Evolutionary conservation across 1,139 yeast species (phyloP).

Genomic region (Diutina mesorugosa): DNA sequence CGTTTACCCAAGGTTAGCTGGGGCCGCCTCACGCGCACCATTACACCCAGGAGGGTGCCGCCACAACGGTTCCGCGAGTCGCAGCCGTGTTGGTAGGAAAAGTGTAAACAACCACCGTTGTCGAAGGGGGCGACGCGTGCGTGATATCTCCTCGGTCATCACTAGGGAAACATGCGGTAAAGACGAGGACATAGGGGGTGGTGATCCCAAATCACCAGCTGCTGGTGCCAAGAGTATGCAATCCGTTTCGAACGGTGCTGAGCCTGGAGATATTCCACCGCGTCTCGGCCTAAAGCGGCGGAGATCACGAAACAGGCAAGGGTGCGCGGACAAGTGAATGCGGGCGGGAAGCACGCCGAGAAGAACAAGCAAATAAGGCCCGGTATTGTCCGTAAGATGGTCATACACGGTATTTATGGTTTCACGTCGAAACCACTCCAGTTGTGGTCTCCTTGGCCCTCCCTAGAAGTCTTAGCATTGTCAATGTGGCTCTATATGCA

Average conservation of each 20-base stretch:
- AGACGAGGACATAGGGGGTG: too few species aligned
- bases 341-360: too few species aligned
- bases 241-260: neutral
- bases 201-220: too few species aligned
- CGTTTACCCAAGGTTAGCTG: neutral
- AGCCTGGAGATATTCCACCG: neutral
- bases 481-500: neutral
- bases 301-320: neutral
- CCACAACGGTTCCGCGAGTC: neutral
- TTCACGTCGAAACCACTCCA: too few species aligned
- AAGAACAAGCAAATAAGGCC: too few species aligned
- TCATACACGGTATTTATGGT: too few species aligned
- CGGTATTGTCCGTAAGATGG: too few species aligned
- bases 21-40: neutral
- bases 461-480: too few species aligned
- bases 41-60: neutral
- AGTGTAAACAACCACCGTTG: neutral
- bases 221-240: neutral
- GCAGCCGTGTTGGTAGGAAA: neutral
- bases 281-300: neutral
- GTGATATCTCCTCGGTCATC: too few species aligned
- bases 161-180: too few species aligned
- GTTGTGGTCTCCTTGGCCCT: too few species aligned
- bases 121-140: too few species aligned
- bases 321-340: neutral